Evolutionary conservation across 176 grass and related monocot genomes (phyloP).

Genomic region (Leersia perrieri): DNA sequence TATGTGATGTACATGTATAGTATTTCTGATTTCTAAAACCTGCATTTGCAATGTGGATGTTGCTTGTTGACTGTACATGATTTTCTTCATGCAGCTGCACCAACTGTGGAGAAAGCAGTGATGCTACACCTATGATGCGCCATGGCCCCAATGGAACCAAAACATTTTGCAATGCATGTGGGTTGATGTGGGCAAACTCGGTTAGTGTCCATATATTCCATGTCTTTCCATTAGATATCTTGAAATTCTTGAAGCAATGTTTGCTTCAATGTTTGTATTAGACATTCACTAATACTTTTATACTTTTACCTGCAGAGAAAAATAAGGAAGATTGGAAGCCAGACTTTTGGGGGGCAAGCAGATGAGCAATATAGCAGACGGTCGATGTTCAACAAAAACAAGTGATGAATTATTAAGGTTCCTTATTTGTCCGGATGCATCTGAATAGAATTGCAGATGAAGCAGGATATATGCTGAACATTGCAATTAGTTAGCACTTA

Average conservation of each 20-base stretch:
- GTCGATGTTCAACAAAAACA: too few relatives aligned
- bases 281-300: neutral
- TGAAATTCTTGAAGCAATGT: neutral
- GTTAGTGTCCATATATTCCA: neutral
- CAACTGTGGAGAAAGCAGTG: slow-evolving; percentile 37
- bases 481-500: too few relatives aligned
- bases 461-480: too few relatives aligned
- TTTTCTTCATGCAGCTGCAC: slow-evolving; percentile 27
- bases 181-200: slow-evolving; percentile 38
- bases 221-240: neutral
- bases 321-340: neutral
- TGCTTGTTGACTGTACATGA: neutral
- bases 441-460: too few relatives aligned
- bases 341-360: too few relatives aligned
- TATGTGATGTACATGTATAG: neutral
- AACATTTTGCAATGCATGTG: slow-evolving; percentile 53
- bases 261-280: neutral
- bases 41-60: neutral
- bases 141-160: slow-evolving; percentile 40
- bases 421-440: too few relatives aligned
- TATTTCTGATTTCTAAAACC: neutral
- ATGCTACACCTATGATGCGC: slow-evolving; percentile 50
- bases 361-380: too few relatives aligned
- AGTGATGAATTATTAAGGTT: too few relatives aligned
- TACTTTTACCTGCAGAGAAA: slow-evolving; percentile 17